A percentile compares a stretch with the other conserved stretches of the same genome.
Conservation (phyloP, 129 eudicot genomes). For the Escallonia herrerae region DNA sequence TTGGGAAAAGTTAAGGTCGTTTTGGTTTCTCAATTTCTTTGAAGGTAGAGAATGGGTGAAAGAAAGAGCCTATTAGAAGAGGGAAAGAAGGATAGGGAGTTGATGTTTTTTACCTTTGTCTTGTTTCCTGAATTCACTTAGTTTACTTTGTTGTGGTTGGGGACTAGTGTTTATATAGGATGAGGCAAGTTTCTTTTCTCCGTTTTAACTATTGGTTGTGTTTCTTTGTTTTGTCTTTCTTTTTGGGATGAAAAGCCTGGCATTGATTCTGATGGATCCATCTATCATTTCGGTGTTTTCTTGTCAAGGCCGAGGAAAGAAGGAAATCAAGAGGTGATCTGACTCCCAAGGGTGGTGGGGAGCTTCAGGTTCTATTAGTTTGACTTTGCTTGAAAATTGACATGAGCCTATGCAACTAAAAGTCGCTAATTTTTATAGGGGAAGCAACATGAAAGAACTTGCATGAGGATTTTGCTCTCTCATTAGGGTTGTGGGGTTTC, state of each 20-base stretch:
- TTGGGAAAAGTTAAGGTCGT: slow-evolving; percentile 47
- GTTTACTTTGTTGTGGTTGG: slow-evolving; percentile 28
- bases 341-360: slow-evolving; percentile 10
- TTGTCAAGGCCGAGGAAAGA: slow-evolving; percentile 75
- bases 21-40: not conserved
- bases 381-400: not conserved
- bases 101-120: not conserved
- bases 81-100: no score
- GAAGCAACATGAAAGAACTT: not conserved
- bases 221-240: slow-evolving; percentile 2
- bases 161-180: slow-evolving; percentile 42
- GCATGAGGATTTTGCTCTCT: not conserved
- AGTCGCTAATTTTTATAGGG: slow-evolving; percentile 1
- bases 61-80: no score
- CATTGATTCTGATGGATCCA: slow-evolving; percentile 54
- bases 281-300: slow-evolving; percentile 77
- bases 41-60: not conserved
- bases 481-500: not conserved
- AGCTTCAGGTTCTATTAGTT: no score
- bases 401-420: not conserved
- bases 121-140: slow-evolving; percentile 10
- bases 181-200: slow-evolving; percentile 18
- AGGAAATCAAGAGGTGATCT: slow-evolving; percentile 27
- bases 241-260: slow-evolving; percentile 12
- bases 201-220: not conserved